Percentiles rank a stretch among this genome's conserved stretches.
Conservation (phyloP, 768 basidiomycete species). For the Suillus plorans region DNA sequence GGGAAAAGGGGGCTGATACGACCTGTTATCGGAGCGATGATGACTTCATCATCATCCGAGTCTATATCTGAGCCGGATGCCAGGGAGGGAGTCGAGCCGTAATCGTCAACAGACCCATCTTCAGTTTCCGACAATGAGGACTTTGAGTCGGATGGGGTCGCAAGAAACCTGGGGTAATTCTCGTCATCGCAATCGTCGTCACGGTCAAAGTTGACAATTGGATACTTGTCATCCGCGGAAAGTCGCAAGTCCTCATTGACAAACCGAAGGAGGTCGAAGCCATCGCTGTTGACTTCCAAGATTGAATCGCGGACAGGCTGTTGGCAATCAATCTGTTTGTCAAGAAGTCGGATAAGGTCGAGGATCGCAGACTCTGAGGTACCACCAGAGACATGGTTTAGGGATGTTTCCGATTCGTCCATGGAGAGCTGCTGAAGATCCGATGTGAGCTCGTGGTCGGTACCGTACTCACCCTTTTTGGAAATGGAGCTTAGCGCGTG, state of each 20-base stretch:
- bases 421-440: not conserved
- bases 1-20: not conserved
- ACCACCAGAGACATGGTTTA: not conserved
- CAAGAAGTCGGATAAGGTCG: constrained; percentile 2
- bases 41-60: not conserved
- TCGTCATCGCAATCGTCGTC: not conserved
- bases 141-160: not conserved
- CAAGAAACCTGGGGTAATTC: not conserved
- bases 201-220: not conserved
- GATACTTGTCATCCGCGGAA: not conserved
- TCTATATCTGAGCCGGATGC: not conserved
- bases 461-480: not conserved
- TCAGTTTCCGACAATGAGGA: not conserved
- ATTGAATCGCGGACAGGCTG: not conserved
- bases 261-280: not conserved
- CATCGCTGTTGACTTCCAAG: not conserved
- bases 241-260: not conserved
- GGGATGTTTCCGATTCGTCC: not conserved
- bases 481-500: not conserved
- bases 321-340: not conserved
- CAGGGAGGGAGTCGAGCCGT: not conserved
- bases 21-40: not conserved
- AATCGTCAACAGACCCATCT: not conserved
- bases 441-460: not conserved
- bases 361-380: not conserved